A percentile compares a stretch with the other conserved stretches of the same genome.
phyloP scores from a whole-genome alignment of 176 grass and related monocot genomes.

The Oryza brachyantha region DNA sequence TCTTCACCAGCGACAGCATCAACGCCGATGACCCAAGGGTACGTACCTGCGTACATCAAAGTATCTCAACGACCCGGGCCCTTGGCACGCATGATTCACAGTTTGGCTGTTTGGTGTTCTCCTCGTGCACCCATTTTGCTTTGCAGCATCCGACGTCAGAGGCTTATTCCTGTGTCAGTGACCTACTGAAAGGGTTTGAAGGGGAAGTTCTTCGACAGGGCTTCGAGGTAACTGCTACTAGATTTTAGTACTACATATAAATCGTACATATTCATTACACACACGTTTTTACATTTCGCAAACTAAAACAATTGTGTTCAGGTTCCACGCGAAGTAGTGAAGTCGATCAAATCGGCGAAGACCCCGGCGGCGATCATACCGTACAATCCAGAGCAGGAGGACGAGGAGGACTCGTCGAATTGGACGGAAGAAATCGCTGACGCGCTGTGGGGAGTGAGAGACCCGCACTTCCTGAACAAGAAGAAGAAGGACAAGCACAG shows the following conservation, averaged over 20 bases:
- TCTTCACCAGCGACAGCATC: conserved; percentile 56
- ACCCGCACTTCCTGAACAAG: conserved; percentile 30
- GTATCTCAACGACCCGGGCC: no score
- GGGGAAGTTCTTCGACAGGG: conserved; percentile 50
- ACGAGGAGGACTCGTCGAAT: neutral
- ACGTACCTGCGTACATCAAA: neutral
- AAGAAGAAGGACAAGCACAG: conserved; percentile 71
- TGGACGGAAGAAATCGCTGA: conserved; percentile 59
- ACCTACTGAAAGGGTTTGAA: conserved; percentile 71
- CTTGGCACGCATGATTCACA: no score
- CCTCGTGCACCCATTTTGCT: neutral
- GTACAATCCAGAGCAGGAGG: conserved; percentile 34
- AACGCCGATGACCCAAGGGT: conserved; percentile 49
- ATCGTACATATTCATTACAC: neutral
- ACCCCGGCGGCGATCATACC: conserved; percentile 52
- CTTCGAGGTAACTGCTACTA: conserved; percentile 57
- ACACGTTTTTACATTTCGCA: neutral
- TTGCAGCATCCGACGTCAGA: conserved; percentile 55
- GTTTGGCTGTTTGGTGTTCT: neutral
- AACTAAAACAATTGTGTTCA: neutral
- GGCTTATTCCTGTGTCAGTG: conserved; percentile 62
- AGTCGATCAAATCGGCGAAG: conserved; percentile 22
- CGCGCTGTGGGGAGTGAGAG: conserved; percentile 41
- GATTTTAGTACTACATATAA: no score
- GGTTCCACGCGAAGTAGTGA: conserved; percentile 21